A percentile compares a stretch with the other conserved stretches of the same genome.
Evolutionary conservation across 805 yeast species (phyloP).

Genomic region (Kregervanrija pseudodelftensis): DNA sequence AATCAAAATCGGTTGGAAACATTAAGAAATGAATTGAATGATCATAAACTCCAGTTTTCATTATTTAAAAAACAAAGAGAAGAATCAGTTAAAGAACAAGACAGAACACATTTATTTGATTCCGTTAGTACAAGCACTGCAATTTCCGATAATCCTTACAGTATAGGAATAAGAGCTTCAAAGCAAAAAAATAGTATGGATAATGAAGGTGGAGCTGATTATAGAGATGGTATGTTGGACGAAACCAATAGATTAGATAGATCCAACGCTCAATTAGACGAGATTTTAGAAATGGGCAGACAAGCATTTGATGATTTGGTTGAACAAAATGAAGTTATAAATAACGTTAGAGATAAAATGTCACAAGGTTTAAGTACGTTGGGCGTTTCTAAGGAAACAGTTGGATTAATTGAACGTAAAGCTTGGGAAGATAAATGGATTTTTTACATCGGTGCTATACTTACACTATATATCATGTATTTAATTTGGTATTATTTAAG

Average conservation of each 20-base stretch:
- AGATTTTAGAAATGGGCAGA: constrained; percentile 84
- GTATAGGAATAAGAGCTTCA: constrained; percentile 15
- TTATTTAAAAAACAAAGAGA: constrained; percentile 52
- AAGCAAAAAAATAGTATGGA: constrained; percentile 1
- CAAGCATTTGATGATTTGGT: constrained; percentile 78
- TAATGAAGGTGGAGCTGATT: constrained; percentile 24
- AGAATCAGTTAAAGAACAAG: constrained; percentile 37
- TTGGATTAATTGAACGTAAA: constrained; percentile 68
- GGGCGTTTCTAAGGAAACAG: constrained; percentile 83
- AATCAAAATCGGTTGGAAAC: constrained; percentile 53
- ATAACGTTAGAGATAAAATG: constrained; percentile 54
- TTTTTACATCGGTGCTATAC: constrained; percentile 66
- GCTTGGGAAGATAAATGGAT: constrained; percentile 82
- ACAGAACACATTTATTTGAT: constrained; percentile 43
- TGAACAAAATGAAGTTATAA: constrained; percentile 71
- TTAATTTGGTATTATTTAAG: constrained; percentile 59
- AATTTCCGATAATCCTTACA: constrained; percentile 43
- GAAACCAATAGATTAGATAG: constrained; percentile 46
- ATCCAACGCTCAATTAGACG: constrained; percentile 80
- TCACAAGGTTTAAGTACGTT: constrained; percentile 66
- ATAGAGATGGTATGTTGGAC: constrained; percentile 67
- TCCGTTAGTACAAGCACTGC: constrained; percentile 11
- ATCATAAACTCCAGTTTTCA: constrained; percentile 44
- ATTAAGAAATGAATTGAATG: constrained; percentile 42
- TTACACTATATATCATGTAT: constrained; percentile 62